Evolutionary conservation across 352 stramenopile species (phyloP), one percentile per base, ranked within the genome.

Genomic region (Pythium grandisporangium): DNA sequence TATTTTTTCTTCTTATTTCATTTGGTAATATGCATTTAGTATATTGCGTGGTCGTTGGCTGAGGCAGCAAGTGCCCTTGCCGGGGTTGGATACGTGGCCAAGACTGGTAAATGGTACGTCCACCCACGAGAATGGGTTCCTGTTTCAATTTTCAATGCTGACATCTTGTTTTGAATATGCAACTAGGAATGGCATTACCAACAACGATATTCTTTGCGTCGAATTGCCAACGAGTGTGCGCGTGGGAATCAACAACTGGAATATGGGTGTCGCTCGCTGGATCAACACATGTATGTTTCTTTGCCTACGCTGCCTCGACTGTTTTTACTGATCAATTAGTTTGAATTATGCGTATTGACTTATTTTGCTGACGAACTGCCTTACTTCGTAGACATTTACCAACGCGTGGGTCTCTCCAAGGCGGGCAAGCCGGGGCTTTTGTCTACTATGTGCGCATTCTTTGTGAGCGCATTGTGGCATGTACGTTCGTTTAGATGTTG

Each of bases 161-260:
- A 14, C 32, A 2, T 12, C 22, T 3, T 16, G 17, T 7, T 33
- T 26, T 34, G 24, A 23, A 24, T 5, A n/a, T n/a, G n/a, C n/a
- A n/a, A 14, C 26, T 39, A 88, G 75, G 79, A 75, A 90, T 50
- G 80, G 80, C 13, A 85, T 93, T 54, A 90, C 68, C 16, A 93
- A 90, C 61, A 90, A 90, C 45, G 70, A 90, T 46, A 67, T 93
- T 30, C 48, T 93, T 4, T 87, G 72, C 29, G 80, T 93, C 7
- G 80, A 93, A 46, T n/a, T 88, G 2, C 80, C 80, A n/a, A 76
- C 68, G n/a, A 93, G 84, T 51, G 64, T 93, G 41, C 80, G 80
- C 34, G 77, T 89, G 16, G 77, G 72, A 19, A 90, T 90, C 49
- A 93, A 93, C 63, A 88, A 85, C 60, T 93, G 80, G 80, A 93